Base-by-base conservation (phyloP, 805 yeast species). In the Scheffersomyces coipomensis region DNA sequence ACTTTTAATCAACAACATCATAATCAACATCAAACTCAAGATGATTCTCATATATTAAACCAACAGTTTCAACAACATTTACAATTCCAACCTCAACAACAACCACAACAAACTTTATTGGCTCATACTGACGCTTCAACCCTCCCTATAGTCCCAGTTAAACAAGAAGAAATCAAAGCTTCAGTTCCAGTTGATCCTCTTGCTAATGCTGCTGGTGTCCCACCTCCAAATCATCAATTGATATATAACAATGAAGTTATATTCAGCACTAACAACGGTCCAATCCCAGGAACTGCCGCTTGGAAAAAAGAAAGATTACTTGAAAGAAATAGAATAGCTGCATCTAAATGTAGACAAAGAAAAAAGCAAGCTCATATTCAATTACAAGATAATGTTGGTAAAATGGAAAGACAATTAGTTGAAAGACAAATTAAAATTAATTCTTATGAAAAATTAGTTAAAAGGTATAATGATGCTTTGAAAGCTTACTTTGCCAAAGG, bases 361-460 rank as follows among this genome's bases (percentile, higher is more conserved):
- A 81, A 81, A 59, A 81, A 81, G 50, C 77, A 80, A 38, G 81
- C 87, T 1, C 91, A 84, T 51, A 70, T 76, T 42, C 81, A 81
- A 55, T 59, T 85, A 44, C 83, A 81, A 53, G 77, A 73, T 43
- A 84, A 80, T 50, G 75, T 81, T 26, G 75, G 70, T 33, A 71
- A 68, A 37, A 66, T 75, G 35, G 66, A 72, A 37, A 53, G 48
- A 13, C 78, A 79, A 43, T 73, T 79, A 43, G 54, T 52, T 5
- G 52, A 53, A 2, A 52, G 48, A 34, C 43, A 45, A 23, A 38
- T 19, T 10, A 44, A 45, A 38, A 34, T 66, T 16, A 35, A 46
- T 15, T 54, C 58, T 38, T 55, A 55, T 35, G 55, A 55, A 41
- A 42, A 43, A 21, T 35, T 57, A 7, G 13, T 58, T 21, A 40